Base-by-base conservation (phyloP, 2,329 filamentous ascomycete species). In the Trichoderma endophyticum region DNA sequence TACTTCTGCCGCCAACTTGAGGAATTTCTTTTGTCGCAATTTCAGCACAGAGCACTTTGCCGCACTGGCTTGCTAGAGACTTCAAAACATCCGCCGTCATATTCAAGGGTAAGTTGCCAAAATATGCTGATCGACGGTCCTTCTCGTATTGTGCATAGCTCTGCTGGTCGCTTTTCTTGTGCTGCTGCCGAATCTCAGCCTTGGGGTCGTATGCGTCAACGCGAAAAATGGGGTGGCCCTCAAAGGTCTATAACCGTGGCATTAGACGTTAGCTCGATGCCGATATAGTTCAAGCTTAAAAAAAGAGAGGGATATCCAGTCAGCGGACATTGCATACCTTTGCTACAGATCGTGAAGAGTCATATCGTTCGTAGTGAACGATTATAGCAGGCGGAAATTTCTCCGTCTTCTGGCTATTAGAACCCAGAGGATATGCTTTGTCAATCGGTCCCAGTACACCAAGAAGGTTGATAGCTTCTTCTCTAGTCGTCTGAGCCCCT, bases 291-390 rank as follows among this genome's bases (percentile, higher is more conserved):
- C n/a, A n/a, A n/a, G n/a, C n/a, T n/a, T n/a, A n/a, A n/a, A n/a
- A n/a, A n/a, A n/a, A n/a, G n/a, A n/a, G n/a, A n/a, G n/a, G n/a
- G n/a, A n/a, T n/a, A n/a, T n/a, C n/a, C n/a, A n/a, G n/a, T 18
- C n/a, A 32, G 4, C 14, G 43, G 14, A 62, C 32, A 18, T 60
- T 2, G 3, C 21, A 21, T 39, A 4, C 79, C 85, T 81, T 80
- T 87, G 30, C 80, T 76, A 34, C 84, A 79, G 5, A 84, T 26
- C 88, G 83, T 28, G 79, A 80, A 4, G 84, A 80, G 72, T 89
- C 86, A 64, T 87, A 90, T 73, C 82, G 82, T 54, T 81, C 79
- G 73, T 86, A 90, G 30, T 85, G 82, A 34, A 88, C 83, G 6
- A 88, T 74, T 2, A 88, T 81, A 2, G 82, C 79, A 12, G 78